These are phyloP conservation scores for Ceratocystis papillata DNA, from an alignment of 2,329 filamentous ascomycete genomes.

Conservation along the genomic window DNA sequence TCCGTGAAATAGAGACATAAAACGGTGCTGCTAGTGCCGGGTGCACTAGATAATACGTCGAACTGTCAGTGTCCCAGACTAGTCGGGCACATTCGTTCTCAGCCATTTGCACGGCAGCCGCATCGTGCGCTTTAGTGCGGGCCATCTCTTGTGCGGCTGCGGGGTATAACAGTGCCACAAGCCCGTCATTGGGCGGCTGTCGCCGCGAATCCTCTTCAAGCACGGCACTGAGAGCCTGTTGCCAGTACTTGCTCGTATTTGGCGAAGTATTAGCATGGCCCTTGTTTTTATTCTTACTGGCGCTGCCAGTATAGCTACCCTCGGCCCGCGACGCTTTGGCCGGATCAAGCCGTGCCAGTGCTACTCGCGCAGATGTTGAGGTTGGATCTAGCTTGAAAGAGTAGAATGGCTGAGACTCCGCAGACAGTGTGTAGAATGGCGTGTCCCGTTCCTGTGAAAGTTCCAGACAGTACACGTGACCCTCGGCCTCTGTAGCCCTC, in stretches of 20 bases:
- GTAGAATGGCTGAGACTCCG: slow-evolving; percentile 54
- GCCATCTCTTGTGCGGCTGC: slow-evolving; percentile 52
- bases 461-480: slow-evolving; percentile 48
- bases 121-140: slow-evolving; percentile 41
- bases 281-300: slow-evolving; percentile 26
- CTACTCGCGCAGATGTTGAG: slow-evolving; percentile 51
- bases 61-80: slow-evolving; percentile 56
- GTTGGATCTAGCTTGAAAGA: slow-evolving; percentile 54
- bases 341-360: slow-evolving; percentile 50
- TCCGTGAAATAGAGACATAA: slow-evolving; percentile 48
- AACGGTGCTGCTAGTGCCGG: slow-evolving; percentile 54
- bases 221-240: slow-evolving; percentile 47
- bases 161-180: slow-evolving; percentile 60
- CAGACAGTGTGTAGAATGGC: slow-evolving; percentile 56
- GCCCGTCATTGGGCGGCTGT: slow-evolving; percentile 48
- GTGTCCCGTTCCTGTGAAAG: slow-evolving; percentile 47
- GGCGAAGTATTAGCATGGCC: slow-evolving; percentile 27
- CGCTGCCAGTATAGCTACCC: slow-evolving; percentile 29
- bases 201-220: slow-evolving; percentile 46
- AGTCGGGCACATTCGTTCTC: slow-evolving; percentile 59
- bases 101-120: slow-evolving; percentile 49
- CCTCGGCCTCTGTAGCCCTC: slow-evolving; percentile 50
- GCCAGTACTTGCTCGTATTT: slow-evolving; percentile 40
- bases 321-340: slow-evolving; percentile 44
- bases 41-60: slow-evolving; percentile 52